Conservation (phyloP, 2,329 filamentous ascomycete genomes). For the Penicillium sp. region DNA sequence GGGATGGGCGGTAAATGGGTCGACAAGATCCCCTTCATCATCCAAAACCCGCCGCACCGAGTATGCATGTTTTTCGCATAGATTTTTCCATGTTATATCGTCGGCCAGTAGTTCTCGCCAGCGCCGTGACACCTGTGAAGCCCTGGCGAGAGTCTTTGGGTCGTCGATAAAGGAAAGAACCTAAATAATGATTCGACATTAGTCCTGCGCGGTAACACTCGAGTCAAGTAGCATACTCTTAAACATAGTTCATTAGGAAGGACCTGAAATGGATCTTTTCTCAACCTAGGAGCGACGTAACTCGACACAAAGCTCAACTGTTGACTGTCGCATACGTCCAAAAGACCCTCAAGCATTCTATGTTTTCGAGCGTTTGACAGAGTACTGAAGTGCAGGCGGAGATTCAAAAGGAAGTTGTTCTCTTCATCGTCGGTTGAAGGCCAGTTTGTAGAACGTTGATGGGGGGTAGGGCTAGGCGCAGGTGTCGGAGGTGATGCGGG, state of each 20-base stretch:
- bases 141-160: constrained; percentile 84
- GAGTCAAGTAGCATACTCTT: constrained; percentile 55
- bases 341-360: constrained; percentile 76
- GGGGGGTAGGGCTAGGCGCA: constrained; percentile 62
- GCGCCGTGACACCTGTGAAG: constrained; percentile 90
- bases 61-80: constrained; percentile 95
- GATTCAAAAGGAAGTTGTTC: constrained; percentile 74
- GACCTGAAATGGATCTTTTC: constrained; percentile 92
- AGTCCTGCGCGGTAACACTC: constrained; percentile 6
- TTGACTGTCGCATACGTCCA: constrained; percentile 92
- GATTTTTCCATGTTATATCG: constrained; percentile 96
- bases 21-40: constrained; percentile 37
- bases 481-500: constrained; percentile 65
- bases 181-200: constrained; percentile 44
- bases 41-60: constrained; percentile 65
- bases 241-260: constrained; percentile 91
- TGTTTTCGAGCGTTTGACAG: constrained; percentile 73
- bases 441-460: constrained; percentile 55
- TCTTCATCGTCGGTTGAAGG: constrained; percentile 59
- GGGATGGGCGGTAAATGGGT: constrained; percentile 33
- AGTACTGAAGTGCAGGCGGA: constrained; percentile 74
- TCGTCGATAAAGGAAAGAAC: constrained; percentile 97
- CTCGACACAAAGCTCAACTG: constrained; percentile 94
- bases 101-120: constrained; percentile 93
- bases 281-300: constrained; percentile 88